Conservation (phyloP, 805 yeast species). For the Hanseniaspora mollemarum region DNA sequence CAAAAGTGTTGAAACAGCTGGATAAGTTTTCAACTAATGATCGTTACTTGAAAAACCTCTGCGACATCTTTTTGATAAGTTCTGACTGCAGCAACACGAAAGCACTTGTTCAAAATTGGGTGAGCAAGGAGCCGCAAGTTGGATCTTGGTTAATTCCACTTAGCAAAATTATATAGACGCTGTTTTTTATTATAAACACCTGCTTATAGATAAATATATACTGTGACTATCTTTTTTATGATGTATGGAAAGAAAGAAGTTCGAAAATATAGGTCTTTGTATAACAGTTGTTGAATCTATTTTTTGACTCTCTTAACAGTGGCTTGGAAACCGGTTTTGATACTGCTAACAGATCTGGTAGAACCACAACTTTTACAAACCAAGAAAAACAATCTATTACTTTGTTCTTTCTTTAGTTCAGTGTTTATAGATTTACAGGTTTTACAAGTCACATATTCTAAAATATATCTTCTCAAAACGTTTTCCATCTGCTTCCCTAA, state of each 20-base stretch:
- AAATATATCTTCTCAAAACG: constrained; percentile 87
- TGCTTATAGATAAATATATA: neutral
- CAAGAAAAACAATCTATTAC: constrained; percentile 92
- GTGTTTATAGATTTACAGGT: constrained; percentile 98
- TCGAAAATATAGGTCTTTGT: neutral
- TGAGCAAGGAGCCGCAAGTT: constrained; percentile 10
- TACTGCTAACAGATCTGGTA: constrained; percentile 89
- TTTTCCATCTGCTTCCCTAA: constrained; percentile 96
- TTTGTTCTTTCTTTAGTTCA: constrained; percentile 84
- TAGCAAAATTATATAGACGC: constrained; percentile 4
- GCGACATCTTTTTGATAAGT: constrained; percentile 2
- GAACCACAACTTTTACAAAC: constrained; percentile 98
- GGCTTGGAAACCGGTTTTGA: constrained; percentile 99
- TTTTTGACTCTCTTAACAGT: constrained; percentile 75
- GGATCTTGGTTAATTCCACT: constrained; percentile 11
- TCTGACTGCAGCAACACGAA: neutral
- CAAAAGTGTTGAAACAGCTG: neutral
- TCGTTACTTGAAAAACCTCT: constrained; percentile 2
- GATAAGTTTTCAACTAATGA: neutral
- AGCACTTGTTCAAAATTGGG: constrained; percentile 7
- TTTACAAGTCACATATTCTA: constrained; percentile 96
- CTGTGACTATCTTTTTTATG: no score
- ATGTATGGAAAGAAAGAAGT: no score
- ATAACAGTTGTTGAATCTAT: constrained; percentile 18
- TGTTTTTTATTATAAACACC: neutral